phyloP scores from a whole-genome alignment of 148 eudicot genomes.

The Agrostemma githago region DNA sequence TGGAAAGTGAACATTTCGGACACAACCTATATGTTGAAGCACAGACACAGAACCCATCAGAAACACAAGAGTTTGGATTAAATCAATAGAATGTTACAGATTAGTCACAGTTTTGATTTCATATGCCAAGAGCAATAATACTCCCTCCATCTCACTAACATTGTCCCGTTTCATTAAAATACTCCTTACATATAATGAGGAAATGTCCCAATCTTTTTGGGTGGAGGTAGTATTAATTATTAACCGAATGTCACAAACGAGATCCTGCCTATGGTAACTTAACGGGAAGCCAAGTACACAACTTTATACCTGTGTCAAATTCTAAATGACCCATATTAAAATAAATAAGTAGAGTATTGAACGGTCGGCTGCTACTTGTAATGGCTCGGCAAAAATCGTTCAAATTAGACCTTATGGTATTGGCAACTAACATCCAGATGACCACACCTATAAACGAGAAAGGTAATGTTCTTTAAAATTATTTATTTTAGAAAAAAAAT shows the following conservation, averaged over 20 bases:
- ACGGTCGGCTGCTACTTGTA: background rate
- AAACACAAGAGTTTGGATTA: too few species aligned
- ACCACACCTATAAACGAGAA: too few species aligned
- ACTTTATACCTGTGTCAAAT: background rate
- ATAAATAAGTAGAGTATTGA: background rate
- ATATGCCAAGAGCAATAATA: background rate
- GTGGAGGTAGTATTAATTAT: too few species aligned
- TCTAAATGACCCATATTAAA: background rate
- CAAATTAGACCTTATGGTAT: too few species aligned
- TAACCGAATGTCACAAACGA: background rate
- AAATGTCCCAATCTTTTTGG: too few species aligned
- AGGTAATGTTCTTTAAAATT: too few species aligned
- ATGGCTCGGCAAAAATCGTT: too few species aligned
- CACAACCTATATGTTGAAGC: conserved; percentile 34
- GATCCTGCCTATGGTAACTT: background rate
- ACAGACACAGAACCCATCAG: background rate
- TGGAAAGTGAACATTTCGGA: conserved; percentile 54
- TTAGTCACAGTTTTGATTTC: background rate
- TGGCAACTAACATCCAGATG: too few species aligned
- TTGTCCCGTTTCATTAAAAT: too few species aligned
- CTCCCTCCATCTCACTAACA: too few species aligned
- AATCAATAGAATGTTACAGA: background rate
- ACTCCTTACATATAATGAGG: too few species aligned
- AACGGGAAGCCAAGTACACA: background rate
- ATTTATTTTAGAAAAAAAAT: too few species aligned